Evolutionary conservation across 805 yeast species (phyloP), one percentile per base, ranked within the genome.

Genomic region (Lachancea dasiensis): DNA sequence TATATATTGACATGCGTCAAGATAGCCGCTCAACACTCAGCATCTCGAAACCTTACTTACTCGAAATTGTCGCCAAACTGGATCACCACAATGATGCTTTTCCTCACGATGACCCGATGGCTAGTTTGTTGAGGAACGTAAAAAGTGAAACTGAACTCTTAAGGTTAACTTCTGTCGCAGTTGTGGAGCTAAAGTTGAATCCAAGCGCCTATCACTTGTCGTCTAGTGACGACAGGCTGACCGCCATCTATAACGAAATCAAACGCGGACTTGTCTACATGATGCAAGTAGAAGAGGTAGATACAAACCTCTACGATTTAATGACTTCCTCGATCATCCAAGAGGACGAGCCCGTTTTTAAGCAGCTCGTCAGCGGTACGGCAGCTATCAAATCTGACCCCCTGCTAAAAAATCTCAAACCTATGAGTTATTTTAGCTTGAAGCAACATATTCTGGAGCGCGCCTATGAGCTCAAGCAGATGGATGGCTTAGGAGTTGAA

Each of bases 201-300:
- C 77, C 82, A 1, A 64, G 72, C 17, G 71, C 66, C 37, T 69
- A 72, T 38, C 68, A 58, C 31, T 47, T 66, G 52, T 47, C 62
- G 7, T 67, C 68, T 11, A 64, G 67, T 4, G 85, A 81, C 36
- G 72, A 78, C 1, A 79, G 77, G 51, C 60, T 71, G 26, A 73
- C 72, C 36, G 65, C 81, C 5, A 61, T 85, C 21, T 65, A 81
- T 50, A 72, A 86, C 37, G 87, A 86, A 52, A 86, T 83, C 0
- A 90, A 90, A 57, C 68, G 95, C 45, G 81, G 87, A 48, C 64
- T 89, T n/a, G 63, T 82, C 11, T 86, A 86, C 53, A 77, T 90
- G 51, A 76, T 89, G 45, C 78, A 87, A 47, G 84, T 92, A 5
- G 97, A 92, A 64, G 70, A 65, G 32, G 73, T 75, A 10, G 79